phyloP scores from a whole-genome alignment of 352 stramenopile genomes.

The Phytophthora brassicae region DNA sequence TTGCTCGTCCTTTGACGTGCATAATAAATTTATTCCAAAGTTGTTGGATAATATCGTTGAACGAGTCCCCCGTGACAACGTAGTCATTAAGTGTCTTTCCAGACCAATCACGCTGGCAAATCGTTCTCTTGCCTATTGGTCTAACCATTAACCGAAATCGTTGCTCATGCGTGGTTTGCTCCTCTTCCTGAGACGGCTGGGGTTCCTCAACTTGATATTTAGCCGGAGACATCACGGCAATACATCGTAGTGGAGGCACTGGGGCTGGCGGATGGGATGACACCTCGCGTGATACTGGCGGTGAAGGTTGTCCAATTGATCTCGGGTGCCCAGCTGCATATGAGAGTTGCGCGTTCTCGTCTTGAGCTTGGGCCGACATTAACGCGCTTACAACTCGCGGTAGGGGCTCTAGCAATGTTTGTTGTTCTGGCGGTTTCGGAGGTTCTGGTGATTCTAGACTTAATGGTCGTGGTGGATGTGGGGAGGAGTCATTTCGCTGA shows the following conservation, averaged over 20 bases:
- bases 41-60: not conserved
- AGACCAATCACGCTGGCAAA: not conserved
- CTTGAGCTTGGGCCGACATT: not conserved
- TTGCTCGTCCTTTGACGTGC: not conserved
- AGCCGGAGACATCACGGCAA: not conserved
- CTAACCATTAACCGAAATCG: conserved; percentile 11
- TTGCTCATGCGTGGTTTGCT: not conserved
- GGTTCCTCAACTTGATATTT: not conserved
- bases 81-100: not conserved
- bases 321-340: not conserved
- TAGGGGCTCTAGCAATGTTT: not conserved
- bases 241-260: not conserved
- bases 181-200: not conserved
- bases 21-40: not conserved
- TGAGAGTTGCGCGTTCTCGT: not conserved
- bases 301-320: not conserved
- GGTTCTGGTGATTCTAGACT: not conserved
- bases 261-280: not conserved
- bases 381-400: not conserved
- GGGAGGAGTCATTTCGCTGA: not conserved
- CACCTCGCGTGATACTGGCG: not conserved
- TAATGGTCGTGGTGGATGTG: not conserved
- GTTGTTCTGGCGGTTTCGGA: not conserved
- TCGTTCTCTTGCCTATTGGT: conserved; percentile 17
- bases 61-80: not conserved